A percentile compares a stretch with the other conserved stretches of the same genome.
Evolutionary conservation across 2,329 filamentous ascomycete genomes (phyloP).

Genomic region (Hypoxylon sp.): DNA sequence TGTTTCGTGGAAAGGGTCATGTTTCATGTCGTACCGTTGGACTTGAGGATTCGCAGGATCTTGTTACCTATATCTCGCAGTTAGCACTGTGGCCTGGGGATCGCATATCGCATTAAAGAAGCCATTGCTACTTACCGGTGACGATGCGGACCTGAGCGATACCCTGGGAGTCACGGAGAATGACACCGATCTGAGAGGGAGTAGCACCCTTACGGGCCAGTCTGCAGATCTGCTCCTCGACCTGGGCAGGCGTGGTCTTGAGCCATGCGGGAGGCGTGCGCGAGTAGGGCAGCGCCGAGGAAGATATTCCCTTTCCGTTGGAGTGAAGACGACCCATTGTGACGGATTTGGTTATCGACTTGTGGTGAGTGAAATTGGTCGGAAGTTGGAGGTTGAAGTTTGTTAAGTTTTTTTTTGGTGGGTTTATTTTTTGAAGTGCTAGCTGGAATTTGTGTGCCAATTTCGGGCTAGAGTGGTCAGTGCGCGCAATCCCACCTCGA

Average conservation of each 20-base stretch:
- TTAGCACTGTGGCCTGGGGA: slow-evolving; percentile 32
- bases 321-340: slow-evolving; percentile 98
- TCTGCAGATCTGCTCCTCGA: slow-evolving; percentile 99
- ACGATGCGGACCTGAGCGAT: slow-evolving; percentile 98
- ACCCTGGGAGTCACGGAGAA: slow-evolving; percentile 97
- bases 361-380: slow-evolving; percentile 32
- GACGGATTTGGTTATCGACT: slow-evolving; percentile 52
- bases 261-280: slow-evolving; percentile 92
- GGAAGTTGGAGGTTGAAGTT: slow-evolving; percentile 26
- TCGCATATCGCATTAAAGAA: neutral
- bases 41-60: slow-evolving; percentile 99
- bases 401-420: slow-evolving; percentile 34
- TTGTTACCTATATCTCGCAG: slow-evolving; percentile 78
- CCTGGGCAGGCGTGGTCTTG: slow-evolving; percentile 98
- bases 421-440: slow-evolving; percentile 28
- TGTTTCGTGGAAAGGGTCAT: too few relatives aligned
- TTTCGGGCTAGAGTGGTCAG: slow-evolving; percentile 29
- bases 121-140: slow-evolving; percentile 73
- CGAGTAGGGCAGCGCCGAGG: slow-evolving; percentile 96
- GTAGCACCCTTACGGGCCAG: slow-evolving; percentile 98
- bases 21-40: slow-evolving; percentile 81
- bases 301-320: slow-evolving; percentile 99
- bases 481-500: slow-evolving; percentile 1
- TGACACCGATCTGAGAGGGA: slow-evolving; percentile 98
- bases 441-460: slow-evolving; percentile 38